Conservation (phyloP, 2,329 filamentous ascomycete genomes). For the Sporothrix phasma region DNA sequence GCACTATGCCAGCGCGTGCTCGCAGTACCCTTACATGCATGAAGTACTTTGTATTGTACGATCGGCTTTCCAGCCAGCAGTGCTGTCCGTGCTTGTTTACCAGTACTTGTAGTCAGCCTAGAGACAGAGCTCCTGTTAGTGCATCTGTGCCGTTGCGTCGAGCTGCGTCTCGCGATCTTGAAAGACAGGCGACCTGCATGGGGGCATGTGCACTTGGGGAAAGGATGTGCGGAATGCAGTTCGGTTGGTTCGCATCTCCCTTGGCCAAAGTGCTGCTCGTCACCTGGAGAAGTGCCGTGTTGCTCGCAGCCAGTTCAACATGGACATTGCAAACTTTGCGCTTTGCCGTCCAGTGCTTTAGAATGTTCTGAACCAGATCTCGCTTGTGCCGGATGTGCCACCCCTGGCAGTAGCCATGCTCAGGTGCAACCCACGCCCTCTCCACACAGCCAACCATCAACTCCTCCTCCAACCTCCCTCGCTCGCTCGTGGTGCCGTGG, state of each 20-base stretch:
- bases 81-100: neutral
- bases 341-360: neutral
- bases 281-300: neutral
- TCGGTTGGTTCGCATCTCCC: neutral
- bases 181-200: neutral
- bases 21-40: no score
- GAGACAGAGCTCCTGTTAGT: no score
- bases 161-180: neutral
- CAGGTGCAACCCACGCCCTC: neutral
- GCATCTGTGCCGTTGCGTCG: neutral
- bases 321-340: conserved; percentile 5
- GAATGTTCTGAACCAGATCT: conserved; percentile 3
- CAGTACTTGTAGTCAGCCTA: no score
- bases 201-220: neutral
- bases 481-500: neutral
- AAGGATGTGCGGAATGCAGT: neutral
- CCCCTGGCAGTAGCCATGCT: neutral
- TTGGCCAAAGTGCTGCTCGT: conserved; percentile 2
- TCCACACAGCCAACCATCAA: conserved; percentile 5
- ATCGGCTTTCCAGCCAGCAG: neutral
- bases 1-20: neutral
- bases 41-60: no score
- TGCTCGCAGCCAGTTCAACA: neutral
- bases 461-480: conserved; percentile 4
- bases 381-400: neutral